phyloP scores from a whole-genome alignment of 2,329 filamentous ascomycete species.

The Arthrocladium fulminans region DNA sequence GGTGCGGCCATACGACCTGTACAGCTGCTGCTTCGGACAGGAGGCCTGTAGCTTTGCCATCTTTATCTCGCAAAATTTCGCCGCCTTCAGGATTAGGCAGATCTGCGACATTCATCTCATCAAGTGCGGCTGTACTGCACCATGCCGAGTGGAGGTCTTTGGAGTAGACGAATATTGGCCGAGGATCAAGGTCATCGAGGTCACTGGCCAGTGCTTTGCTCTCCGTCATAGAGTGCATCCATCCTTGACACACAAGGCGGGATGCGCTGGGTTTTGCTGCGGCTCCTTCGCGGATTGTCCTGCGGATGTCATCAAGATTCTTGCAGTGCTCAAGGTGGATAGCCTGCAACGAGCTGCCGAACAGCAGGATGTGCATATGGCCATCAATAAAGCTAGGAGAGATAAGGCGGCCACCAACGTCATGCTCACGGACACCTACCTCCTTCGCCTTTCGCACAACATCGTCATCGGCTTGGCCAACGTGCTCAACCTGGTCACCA shows the following conservation, averaged over 20 bases:
- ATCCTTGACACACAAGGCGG: conserved; percentile 39
- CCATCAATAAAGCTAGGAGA: conserved; percentile 43
- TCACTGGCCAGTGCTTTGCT: conserved; percentile 37
- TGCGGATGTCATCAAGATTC: conserved; percentile 36
- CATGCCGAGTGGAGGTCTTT: conserved; percentile 45
- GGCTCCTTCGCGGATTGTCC: conserved; percentile 35
- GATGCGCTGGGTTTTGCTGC: conserved; percentile 31
- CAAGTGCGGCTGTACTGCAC: conserved; percentile 41
- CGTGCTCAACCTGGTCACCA: conserved; percentile 33
- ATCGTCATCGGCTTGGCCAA: conserved; percentile 30
- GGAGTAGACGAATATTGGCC: conserved; percentile 42
- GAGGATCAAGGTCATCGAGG: conserved; percentile 40
- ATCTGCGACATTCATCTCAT: conserved; percentile 36
- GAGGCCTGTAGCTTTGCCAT: conserved; percentile 38
- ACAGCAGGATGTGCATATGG: conserved; percentile 43
- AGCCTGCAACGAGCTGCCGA: conserved; percentile 41
- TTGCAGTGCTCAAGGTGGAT: conserved; percentile 36
- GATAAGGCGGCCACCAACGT: conserved; percentile 33
- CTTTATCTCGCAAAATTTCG: conserved; percentile 37
- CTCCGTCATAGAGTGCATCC: conserved; percentile 42
- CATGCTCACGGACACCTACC: conserved; percentile 21
- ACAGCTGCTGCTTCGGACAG: conserved; percentile 40
- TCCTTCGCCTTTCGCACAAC: conserved; percentile 18
- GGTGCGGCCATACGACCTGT: conserved; percentile 39
- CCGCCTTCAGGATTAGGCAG: conserved; percentile 39